Evolutionary conservation across 345 rosid genomes (phyloP), one percentile per base, ranked within the genome.

Genomic region (Gossypium stocksii): DNA sequence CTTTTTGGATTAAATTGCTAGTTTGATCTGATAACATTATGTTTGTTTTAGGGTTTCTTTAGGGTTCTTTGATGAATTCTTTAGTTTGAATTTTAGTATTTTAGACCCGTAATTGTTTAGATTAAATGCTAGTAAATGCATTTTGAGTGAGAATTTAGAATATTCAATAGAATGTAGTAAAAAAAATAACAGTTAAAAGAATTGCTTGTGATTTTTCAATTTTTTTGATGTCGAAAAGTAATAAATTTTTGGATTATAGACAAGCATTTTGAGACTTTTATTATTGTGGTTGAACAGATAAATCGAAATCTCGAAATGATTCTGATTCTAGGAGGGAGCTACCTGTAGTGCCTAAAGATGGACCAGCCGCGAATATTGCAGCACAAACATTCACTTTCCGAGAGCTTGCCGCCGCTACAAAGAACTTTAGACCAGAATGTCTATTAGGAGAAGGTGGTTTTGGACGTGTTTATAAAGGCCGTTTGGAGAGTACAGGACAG

Each of bases 371-470:
- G 44, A 84, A 84, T 82, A 92, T 94, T 66, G 94, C 97, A 44
- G 99, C 97, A n/a, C 98, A 91, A 80, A 94, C 94, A 29, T 94
- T 93, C 86, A 89, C 98, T 56, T 94, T 92, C 77, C 77, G 87
- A 66, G 99, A 94, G 83, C 90, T 94, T 80, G 99, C 97, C 41
- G 81, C 87, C 27, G 93, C 97, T 12, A 93, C 98, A 51, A 94
- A 91, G 72, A 86, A 86, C 78, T 94, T 94, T 66, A 79, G 91
- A 77, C 93, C 82, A 20, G 99, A 94, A 84, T 87, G 89, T 76
- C 85, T 89, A 29, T 68, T 94, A 69, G 99, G 98, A 69, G 99
- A 94, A 90, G 99, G 98, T 44, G 99, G 99, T 16, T 93, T 93
- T 60, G 99, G 99, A 59, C 96, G 85, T 76, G 99, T 95, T 65